phyloP scores from a whole-genome alignment of 1,139 yeast species.

The Schwanniomyces etchellsii region DNA sequence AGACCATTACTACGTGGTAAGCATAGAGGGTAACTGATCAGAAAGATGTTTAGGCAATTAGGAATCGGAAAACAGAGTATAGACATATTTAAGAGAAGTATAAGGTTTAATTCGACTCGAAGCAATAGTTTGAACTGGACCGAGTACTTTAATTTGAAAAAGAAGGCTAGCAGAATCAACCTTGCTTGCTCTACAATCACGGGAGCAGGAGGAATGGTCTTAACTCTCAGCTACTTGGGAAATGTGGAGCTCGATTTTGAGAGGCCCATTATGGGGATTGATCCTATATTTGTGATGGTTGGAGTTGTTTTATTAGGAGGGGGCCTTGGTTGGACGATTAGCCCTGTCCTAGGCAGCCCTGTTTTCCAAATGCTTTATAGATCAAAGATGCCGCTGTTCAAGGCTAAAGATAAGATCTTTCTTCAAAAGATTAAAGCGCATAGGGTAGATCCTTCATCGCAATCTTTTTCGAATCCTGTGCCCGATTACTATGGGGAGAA shows the following conservation, averaged over 20 bases:
- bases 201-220: slow-evolving; percentile 60
- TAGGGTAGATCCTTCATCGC: slow-evolving; percentile 92
- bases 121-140: slow-evolving; percentile 52
- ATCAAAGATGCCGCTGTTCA: slow-evolving; percentile 40
- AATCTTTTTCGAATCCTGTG: slow-evolving; percentile 88
- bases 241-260: slow-evolving; percentile 82
- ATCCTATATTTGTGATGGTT: slow-evolving; percentile 73
- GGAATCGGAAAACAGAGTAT: too few relatives aligned
- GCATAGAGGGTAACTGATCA: too few relatives aligned
- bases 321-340: slow-evolving; percentile 72
- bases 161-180: slow-evolving; percentile 68
- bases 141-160: slow-evolving; percentile 70
- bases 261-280: slow-evolving; percentile 77
- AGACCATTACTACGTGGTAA: too few relatives aligned
- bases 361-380: slow-evolving; percentile 56
- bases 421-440: slow-evolving; percentile 66
- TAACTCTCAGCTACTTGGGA: slow-evolving; percentile 73
- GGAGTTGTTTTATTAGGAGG: slow-evolving; percentile 67
- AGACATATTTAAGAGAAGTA: too few relatives aligned
- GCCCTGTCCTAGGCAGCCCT: slow-evolving; percentile 75
- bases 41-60: too few relatives aligned
- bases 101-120: slow-evolving; percentile 14
- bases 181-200: slow-evolving; percentile 62
- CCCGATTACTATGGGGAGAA: slow-evolving; percentile 98
- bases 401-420: slow-evolving; percentile 64